A percentile compares a stretch with the other conserved stretches of the same genome.
phyloP scores from a whole-genome alignment of 495 filamentous ascomycete genomes.

The Aspergillus sclerotioniger region DNA sequence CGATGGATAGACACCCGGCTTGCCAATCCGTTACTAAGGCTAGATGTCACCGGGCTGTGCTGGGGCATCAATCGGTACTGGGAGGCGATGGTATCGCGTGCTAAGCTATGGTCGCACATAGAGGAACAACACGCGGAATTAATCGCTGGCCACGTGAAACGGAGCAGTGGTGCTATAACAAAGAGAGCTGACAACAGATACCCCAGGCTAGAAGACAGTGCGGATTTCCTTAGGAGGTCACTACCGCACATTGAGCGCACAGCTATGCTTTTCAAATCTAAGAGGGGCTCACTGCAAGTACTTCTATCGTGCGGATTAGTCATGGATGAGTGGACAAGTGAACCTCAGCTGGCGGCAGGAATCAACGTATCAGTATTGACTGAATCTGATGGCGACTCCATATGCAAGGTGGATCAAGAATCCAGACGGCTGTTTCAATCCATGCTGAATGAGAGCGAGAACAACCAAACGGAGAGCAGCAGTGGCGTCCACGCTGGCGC shows the following conservation, averaged over 20 bases:
- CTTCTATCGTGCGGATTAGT: constrained; percentile 34
- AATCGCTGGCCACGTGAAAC: constrained; percentile 5
- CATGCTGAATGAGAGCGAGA: constrained; percentile 30
- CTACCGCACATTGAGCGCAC: constrained; percentile 41
- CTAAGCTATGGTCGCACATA: constrained; percentile 39
- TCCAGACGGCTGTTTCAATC: constrained; percentile 40
- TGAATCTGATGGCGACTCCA: constrained; percentile 11
- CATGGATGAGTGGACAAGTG: constrained; percentile 43
- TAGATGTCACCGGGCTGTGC: constrained; percentile 44
- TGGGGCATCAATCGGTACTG: constrained; percentile 46
- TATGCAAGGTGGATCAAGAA: constrained; percentile 37
- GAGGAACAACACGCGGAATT: constrained; percentile 25
- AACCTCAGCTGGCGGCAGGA: constrained; percentile 35
- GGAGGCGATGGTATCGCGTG: constrained; percentile 39
- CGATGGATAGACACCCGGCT: constrained; percentile 41
- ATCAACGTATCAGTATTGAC: constrained; percentile 31
- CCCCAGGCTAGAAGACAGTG: not conserved
- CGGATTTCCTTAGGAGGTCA: constrained; percentile 19
- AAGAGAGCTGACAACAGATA: not conserved
- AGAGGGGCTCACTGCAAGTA: constrained; percentile 18
- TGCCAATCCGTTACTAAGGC: constrained; percentile 33
- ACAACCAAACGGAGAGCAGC: constrained; percentile 8
- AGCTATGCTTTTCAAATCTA: constrained; percentile 37
- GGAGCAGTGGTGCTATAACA: not conserved
- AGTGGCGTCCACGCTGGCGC: constrained; percentile 23